These are phyloP conservation scores for Suhomyces maxii DNA, from an alignment of 1,139 yeast species.

Conservation along the genomic window DNA sequence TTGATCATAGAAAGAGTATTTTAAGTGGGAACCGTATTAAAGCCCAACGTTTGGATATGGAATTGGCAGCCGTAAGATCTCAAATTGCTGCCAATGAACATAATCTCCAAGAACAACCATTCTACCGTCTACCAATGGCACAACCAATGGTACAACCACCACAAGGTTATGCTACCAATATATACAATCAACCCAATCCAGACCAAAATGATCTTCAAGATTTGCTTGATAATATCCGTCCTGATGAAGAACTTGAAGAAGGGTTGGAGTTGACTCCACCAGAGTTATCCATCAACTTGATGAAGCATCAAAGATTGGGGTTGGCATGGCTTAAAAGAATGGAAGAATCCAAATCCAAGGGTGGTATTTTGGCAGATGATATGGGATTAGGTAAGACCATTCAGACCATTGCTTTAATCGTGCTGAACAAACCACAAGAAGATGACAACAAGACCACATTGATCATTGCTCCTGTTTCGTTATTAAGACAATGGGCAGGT, in stretches of 20 bases:
- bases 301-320: constrained; percentile 87
- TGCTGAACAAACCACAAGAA: constrained; percentile 50
- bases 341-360: constrained; percentile 59
- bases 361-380: constrained; percentile 89
- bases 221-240: constrained; percentile 65
- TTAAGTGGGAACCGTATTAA: neutral
- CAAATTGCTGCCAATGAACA: neutral
- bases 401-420: constrained; percentile 71
- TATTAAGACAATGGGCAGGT: constrained; percentile 79
- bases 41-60: neutral
- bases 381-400: constrained; percentile 95
- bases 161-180: constrained; percentile 21
- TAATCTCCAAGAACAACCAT: neutral
- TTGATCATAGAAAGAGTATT: neutral
- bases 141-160: constrained; percentile 1
- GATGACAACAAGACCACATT: constrained; percentile 56
- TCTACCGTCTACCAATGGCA: neutral
- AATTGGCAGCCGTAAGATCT: neutral
- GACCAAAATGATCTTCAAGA: constrained; percentile 36
- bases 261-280: constrained; percentile 65
- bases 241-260: constrained; percentile 49
- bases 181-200: constrained; percentile 18
- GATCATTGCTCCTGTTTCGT: constrained; percentile 81
- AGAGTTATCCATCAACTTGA: constrained; percentile 59
- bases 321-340: constrained; percentile 74